Base-by-base conservation (phyloP, 768 basidiomycete genomes). In the Russula compacta region DNA sequence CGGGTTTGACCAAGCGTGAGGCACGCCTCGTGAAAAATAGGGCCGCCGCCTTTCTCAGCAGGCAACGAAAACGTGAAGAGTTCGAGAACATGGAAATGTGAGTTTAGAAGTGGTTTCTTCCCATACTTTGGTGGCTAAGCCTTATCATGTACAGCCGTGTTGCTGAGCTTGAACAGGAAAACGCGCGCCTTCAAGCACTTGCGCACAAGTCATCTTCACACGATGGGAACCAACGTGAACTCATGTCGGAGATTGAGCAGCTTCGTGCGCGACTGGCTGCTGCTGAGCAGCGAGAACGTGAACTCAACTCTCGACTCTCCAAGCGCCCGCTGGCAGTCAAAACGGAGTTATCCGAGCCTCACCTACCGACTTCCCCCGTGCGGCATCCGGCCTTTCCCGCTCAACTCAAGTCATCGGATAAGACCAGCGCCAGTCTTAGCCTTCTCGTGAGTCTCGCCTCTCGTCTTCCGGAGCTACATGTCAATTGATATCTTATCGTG, bases 21-120 rank as follows among this genome's bases (percentile, higher is more conserved):
- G 92, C 92, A 62, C 84, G 92, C 55, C 81, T 94, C 9, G 88
- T 94, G 59, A 94, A 94, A 79, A 94, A 94, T 75, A 82, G 92
- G 59, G 92, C 92, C 12, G 92, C 92, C 11, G 92, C 92, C 60
- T 94, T 94, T 77, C 85, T 94, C 70, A 87, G 85, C 74, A 80
- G 92, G 71, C 92, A 94, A 73, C 81, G 92, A 68, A 94, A 94
- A 74, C 83, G 92, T 58, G 92, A 94, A 75, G 91, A 93, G 75
- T 94, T 92, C 69, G 92, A 94, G 74, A 77, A 71, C 69, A 92
- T 94, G 89, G 92, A 93, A 78, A 74, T 87, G 89, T 92, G 76
- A 76, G 87, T 84, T 58, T 68, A 60, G 57, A 56, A 58, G 33
- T 39, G 17, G 60, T 48, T 67, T 64, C 55, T 55, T 35, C 47